phyloP scores from a whole-genome alignment of 495 filamentous ascomycete species.

The Xylaria flabelliformis region DNA sequence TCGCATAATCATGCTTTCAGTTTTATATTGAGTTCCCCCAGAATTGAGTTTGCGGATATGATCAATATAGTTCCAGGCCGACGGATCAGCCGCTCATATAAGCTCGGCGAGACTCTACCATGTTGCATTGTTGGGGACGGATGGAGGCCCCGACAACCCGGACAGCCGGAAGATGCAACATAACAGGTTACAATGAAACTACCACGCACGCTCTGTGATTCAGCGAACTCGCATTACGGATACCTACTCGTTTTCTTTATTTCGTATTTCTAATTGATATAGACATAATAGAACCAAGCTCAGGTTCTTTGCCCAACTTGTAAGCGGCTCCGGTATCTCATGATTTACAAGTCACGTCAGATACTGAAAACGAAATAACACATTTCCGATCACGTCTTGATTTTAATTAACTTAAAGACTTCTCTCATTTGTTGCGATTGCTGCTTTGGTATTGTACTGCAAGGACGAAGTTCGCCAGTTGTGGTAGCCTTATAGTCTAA shows the following conservation, averaged over 20 bases:
- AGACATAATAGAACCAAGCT: not conserved
- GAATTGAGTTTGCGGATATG: not conserved
- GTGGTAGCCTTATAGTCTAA: not conserved
- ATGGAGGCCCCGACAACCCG: slow-evolving; percentile 7
- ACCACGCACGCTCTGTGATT: not conserved
- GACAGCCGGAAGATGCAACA: slow-evolving; percentile 16
- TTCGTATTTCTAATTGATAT: not conserved
- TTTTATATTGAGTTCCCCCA: slow-evolving; percentile 2
- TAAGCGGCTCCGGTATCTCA: no score
- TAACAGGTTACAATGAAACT: not conserved
- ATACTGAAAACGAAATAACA: no score
- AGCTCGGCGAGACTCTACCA: slow-evolving; percentile 9
- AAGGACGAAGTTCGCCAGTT: not conserved
- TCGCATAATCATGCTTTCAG: no score
- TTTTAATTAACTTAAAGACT: not conserved
- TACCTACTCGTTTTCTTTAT: not conserved
- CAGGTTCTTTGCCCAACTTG: not conserved
- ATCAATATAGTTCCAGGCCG: slow-evolving; percentile 2
- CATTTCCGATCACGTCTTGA: no score
- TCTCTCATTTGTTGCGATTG: not conserved
- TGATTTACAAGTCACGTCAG: no score
- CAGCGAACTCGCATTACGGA: not conserved
- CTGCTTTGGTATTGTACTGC: not conserved
- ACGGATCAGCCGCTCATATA: slow-evolving; percentile 7
- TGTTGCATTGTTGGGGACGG: slow-evolving; percentile 16